phyloP scores from a whole-genome alignment of 2,329 filamentous ascomycete species.

The Penicillium sp. region DNA sequence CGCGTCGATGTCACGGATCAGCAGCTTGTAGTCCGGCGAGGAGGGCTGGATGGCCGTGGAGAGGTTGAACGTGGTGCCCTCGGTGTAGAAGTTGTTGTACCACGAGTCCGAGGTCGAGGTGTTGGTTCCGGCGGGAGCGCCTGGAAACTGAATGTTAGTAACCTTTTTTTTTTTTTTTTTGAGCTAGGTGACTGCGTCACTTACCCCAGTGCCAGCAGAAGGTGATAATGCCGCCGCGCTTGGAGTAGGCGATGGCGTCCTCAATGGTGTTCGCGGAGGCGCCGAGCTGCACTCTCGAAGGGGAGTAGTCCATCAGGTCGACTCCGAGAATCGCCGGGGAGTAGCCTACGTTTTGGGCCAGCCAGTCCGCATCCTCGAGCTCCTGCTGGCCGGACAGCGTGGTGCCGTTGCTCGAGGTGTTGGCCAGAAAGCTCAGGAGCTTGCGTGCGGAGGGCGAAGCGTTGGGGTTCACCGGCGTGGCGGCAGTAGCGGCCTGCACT shows the following conservation, averaged over 20 bases:
- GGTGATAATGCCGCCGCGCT: slow-evolving; percentile 16
- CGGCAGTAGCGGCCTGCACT: neutral
- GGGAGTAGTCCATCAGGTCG: slow-evolving; percentile 15
- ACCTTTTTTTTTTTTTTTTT: neutral
- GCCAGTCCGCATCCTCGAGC: neutral
- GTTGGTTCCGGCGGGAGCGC: slow-evolving; percentile 7
- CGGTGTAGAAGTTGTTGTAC: slow-evolving; percentile 19
- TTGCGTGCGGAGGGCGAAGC: neutral
- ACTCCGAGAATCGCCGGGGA: slow-evolving; percentile 8
- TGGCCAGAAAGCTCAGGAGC: neutral
- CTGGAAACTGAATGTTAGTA: neutral
- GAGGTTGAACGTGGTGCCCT: slow-evolving; percentile 18
- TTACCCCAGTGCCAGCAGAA: slow-evolving; percentile 19
- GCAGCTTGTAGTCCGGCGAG: slow-evolving; percentile 14
- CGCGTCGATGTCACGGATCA: slow-evolving; percentile 18
- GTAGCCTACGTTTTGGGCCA: slow-evolving; percentile 4
- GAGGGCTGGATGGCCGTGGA: neutral
- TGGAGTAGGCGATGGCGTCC: slow-evolving; percentile 13
- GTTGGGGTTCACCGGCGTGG: neutral
- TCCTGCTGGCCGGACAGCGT: neutral
- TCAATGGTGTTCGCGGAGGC: slow-evolving; percentile 10
- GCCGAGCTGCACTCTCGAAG: slow-evolving; percentile 6
- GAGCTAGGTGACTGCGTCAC: neutral
- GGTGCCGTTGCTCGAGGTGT: neutral
- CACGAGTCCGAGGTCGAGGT: slow-evolving; percentile 10